Base-by-base conservation (phyloP, 305 asterid species). In the Monarda citriodora region DNA sequence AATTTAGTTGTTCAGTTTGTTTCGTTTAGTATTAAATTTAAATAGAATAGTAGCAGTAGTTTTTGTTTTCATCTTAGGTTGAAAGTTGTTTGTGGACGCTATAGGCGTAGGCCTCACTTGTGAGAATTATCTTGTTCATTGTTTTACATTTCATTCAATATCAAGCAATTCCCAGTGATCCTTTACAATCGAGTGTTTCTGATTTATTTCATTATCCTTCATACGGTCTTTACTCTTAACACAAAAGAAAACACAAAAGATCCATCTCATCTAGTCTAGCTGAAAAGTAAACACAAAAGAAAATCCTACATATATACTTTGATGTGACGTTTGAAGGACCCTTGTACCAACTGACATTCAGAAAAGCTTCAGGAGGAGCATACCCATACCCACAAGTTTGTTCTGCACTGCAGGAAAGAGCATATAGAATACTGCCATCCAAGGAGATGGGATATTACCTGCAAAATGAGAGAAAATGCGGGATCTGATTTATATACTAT, bases 301-400 rank as follows among this genome's bases (percentile, higher is more conserved):
- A 70, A 79, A 72, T 12, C 42, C 53, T 62, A 60, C 96, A 63
- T 62, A 60, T 95, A 63, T 83, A 95, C 99, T 86, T 95, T 57
- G 80, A 57, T 29, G 84, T 84, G 54, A 79, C 76, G 66, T 83
- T 79, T 68, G 87, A 72, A 55, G 89, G 77, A 53, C 94, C 95
- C 56, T 68, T 78, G 66, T 95, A 80, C 99, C 99, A 95, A 69
- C 95, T 88, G 61, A 68, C 88, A 72, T 95, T 95, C 67, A 95
- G 80, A 68, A 84, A 77, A 71, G 98, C 97, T 80, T 94, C 99
- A 29, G 99, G 99, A 13, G 99, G 98, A 74, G 96, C 86, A 80
- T 94, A 94, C 45, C 79, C 86, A 80, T 94, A 94, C 45, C 79
- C 95, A 29, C 82, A 80, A 20, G 99, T 95, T 72, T 95, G 99